Evolutionary conservation across 176 grass and related monocot species (phyloP).

Genomic region (Carex myosuroides): DNA sequence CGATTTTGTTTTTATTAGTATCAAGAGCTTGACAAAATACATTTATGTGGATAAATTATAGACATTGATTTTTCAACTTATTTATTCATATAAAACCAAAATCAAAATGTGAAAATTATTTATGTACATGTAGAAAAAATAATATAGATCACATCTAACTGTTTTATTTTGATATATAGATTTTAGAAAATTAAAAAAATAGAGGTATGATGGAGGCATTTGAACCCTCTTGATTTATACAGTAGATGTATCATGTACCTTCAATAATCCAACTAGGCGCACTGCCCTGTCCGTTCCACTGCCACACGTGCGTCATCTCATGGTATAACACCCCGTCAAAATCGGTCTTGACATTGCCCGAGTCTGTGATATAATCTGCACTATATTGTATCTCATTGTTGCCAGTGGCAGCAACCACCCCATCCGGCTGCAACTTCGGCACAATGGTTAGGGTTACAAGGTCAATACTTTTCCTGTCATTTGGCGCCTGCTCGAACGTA

Average conservation of each 20-base stretch:
- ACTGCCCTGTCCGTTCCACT: constrained; percentile 38
- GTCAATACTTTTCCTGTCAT: constrained; percentile 30
- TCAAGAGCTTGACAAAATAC: no score
- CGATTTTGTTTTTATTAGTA: no score
- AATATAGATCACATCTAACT: no score
- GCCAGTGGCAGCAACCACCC: constrained; percentile 37
- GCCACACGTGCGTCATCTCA: constrained; percentile 67
- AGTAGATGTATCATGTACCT: background rate
- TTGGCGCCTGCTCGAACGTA: constrained; percentile 32
- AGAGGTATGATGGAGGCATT: no score
- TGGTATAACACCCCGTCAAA: constrained; percentile 69
- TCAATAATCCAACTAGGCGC: constrained; percentile 39
- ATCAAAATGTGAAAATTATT: no score
- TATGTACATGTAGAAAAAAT: no score
- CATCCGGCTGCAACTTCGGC: constrained; percentile 10
- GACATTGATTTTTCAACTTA: no score
- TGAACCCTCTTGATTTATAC: no score
- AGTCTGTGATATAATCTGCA: background rate
- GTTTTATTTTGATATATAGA: no score
- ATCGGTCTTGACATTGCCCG: constrained; percentile 42
- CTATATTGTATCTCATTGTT: constrained; percentile 53
- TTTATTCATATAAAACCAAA: no score
- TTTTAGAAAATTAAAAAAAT: no score
- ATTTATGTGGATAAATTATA: no score
- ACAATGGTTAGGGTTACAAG: constrained; percentile 43